Base-by-base conservation (phyloP, 345 rosid species). In the Eucalyptus erythrocorys region DNA sequence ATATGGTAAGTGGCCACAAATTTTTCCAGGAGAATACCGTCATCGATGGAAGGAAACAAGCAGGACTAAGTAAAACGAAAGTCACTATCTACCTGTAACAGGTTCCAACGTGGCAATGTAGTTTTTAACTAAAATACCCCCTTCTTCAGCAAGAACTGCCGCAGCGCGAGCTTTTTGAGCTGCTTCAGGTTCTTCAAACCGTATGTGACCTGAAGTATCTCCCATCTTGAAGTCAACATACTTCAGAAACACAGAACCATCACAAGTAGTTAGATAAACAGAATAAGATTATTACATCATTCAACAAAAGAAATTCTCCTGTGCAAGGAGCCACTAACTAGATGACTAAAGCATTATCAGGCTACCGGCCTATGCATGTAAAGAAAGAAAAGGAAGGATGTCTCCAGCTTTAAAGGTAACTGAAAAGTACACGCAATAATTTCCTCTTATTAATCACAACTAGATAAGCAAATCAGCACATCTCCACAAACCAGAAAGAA, bases 121-220 rank as follows among this genome's bases (percentile, higher is more conserved):
- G 89, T 96, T 97, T 93, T 98, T 98, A 92, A 97, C 97, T 3
- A 89, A 26, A 71, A 98, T 88, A 50, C 99, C 99, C 45, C 94
- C 99, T 93, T 96, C 98, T 90, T 95, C 89, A 71, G 99, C 93
- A 88, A 98, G 92, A 82, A 95, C 99, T 53, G 99, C 99, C 76
- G 97, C 99, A 81, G 98, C 98, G 51, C 99, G 97, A 86, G 99
- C 99, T 87, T 96, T 98, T 90, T 96, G 99, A 59, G 97, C 95
- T 90, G 93, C 98, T 92, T 98, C 99, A 64, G 99, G 96, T 91
- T 91, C 92, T 86, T 97, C 99, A 90, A 96, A 98, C 91, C 99
- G 89, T 88, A 97, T 89, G 88, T 93, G 94, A 79, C 99, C 99
- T 3, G 96, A 93, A 48, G 92, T 92, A 9, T 94, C 96, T 93